Conservation (phyloP, 2,329 filamentous ascomycete species). For the Cladosporium velox region DNA sequence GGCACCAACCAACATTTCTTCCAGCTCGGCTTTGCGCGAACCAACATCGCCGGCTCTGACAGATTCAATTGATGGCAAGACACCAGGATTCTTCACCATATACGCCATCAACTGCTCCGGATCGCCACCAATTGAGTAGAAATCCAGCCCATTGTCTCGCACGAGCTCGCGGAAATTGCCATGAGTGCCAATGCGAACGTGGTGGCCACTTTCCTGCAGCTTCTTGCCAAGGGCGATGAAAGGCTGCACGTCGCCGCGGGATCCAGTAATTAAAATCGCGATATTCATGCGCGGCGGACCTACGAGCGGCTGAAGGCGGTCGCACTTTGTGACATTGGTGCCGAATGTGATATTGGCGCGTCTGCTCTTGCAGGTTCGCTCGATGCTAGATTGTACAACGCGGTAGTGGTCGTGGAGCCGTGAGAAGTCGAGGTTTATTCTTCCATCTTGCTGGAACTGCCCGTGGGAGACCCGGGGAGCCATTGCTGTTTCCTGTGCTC, state of each 20-base stretch:
- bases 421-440: constrained; percentile 1
- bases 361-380: constrained; percentile 7
- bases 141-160: constrained; percentile 70
- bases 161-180: constrained; percentile 68
- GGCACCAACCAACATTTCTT: constrained; percentile 32
- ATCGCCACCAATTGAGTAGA: constrained; percentile 74
- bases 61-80: constrained; percentile 32
- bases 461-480: not conserved
- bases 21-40: constrained; percentile 27
- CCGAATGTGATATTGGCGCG: constrained; percentile 8
- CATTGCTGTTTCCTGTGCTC: not conserved
- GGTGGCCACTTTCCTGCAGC: constrained; percentile 67
- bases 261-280: constrained; percentile 74
- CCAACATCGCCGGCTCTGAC: constrained; percentile 33
- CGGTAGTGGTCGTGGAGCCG: constrained; percentile 5
- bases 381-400: not conserved
- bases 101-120: constrained; percentile 68
- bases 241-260: constrained; percentile 73
- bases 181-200: constrained; percentile 74
- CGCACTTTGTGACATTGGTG: constrained; percentile 3
- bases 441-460: not conserved
- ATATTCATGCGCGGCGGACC: constrained; percentile 56
- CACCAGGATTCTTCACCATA: constrained; percentile 39
- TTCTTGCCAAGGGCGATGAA: constrained; percentile 70
- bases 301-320: constrained; percentile 11